A percentile compares a stretch with the other conserved stretches of the same genome.
Evolutionary conservation across 441 rosid genomes (phyloP).

Genomic region (Kokia cookei): DNA sequence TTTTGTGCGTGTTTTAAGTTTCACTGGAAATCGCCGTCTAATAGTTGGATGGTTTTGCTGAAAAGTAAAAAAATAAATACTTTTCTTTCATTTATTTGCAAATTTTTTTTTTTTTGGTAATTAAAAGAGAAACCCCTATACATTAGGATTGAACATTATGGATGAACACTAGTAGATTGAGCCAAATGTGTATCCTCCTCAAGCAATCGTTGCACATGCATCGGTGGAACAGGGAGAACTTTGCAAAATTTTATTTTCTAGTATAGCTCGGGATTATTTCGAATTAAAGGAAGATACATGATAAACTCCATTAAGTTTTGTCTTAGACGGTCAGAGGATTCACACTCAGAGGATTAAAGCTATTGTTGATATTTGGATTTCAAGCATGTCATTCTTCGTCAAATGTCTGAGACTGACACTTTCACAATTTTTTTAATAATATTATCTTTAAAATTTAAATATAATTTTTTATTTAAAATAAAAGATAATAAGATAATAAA

Average conservation of each 20-base stretch:
- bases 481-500: background rate
- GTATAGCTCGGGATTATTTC: background rate
- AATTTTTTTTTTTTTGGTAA: too few species aligned
- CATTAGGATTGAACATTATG: too few species aligned
- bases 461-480: too few species aligned
- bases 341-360: background rate
- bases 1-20: too few species aligned
- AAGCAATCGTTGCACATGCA: too few species aligned
- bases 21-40: background rate
- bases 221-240: too few species aligned
- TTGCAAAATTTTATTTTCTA: background rate
- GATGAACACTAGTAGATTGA: too few species aligned
- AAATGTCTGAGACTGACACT: too few species aligned
- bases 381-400: background rate
- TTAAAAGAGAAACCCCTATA: too few species aligned
- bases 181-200: too few species aligned
- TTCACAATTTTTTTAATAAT: too few species aligned
- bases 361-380: background rate
- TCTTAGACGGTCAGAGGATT: background rate
- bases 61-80: background rate
- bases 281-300: background rate
- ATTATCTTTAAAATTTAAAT: too few species aligned
- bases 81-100: background rate
- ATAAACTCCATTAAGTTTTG: background rate
- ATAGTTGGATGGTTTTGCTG: background rate